phyloP scores from a whole-genome alignment of 2,329 filamentous ascomycete genomes.

The Neopestalotiopsis rosae region DNA sequence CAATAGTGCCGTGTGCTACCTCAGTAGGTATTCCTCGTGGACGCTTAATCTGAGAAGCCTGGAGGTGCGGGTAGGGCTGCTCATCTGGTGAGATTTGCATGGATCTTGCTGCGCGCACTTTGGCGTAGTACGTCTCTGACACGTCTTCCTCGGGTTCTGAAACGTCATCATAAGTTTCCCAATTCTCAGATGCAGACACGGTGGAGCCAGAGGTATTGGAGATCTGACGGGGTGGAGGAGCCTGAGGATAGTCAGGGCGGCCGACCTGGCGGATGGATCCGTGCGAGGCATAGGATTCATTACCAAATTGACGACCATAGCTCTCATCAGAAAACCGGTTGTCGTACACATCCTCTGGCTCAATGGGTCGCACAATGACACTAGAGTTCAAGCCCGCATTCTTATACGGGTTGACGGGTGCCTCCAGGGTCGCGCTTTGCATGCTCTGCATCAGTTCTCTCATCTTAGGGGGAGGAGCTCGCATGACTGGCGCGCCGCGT shows the following conservation, averaged over 20 bases:
- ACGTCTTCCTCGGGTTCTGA: conserved; percentile 78
- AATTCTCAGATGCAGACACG: conserved; percentile 89
- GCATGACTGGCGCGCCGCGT: conserved; percentile 58
- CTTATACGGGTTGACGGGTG: conserved; percentile 55
- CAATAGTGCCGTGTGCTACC: conserved; percentile 50
- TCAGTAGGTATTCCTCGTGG: conserved; percentile 58
- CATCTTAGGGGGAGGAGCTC: conserved; percentile 89
- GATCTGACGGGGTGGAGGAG: conserved; percentile 64
- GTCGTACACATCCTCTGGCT: conserved; percentile 87
- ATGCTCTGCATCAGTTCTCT: conserved; percentile 69
- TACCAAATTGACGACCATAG: conserved; percentile 40
- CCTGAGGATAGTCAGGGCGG: conserved; percentile 46
- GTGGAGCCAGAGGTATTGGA: conserved; percentile 74
- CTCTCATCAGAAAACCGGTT: conserved; percentile 58
- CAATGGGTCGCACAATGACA: conserved; percentile 61
- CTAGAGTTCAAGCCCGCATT: conserved; percentile 55
- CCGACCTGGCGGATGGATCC: conserved; percentile 48
- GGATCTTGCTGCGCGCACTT: conserved; percentile 70
- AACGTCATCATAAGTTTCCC: conserved; percentile 93
- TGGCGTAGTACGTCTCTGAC: conserved; percentile 81
- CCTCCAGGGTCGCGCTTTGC: conserved; percentile 56
- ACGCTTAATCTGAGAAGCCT: conserved; percentile 57
- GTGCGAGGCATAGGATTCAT: conserved; percentile 34
- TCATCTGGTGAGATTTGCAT: conserved; percentile 66
- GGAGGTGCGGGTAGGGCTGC: conserved; percentile 42